These are phyloP conservation scores for Chlorophyllum brunneum DNA, from an alignment of 768 basidiomycete genomes.

Conservation along the genomic window DNA sequence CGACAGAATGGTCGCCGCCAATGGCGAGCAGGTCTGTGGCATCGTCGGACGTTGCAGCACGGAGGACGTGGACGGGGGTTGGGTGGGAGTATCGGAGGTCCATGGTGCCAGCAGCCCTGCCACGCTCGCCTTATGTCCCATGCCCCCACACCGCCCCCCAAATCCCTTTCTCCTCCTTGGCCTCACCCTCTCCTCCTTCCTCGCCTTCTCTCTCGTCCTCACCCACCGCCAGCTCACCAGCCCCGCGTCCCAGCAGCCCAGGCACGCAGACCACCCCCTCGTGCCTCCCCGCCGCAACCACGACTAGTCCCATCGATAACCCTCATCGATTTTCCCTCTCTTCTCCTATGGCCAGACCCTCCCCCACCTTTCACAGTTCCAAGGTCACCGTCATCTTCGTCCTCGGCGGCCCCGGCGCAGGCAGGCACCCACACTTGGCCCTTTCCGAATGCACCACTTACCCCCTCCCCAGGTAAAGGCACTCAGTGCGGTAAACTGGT, in stretches of 20 bases:
- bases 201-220: slow-evolving; percentile 50
- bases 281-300: slow-evolving; percentile 54
- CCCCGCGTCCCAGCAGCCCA: slow-evolving; percentile 58
- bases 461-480: slow-evolving; percentile 70
- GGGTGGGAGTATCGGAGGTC: slow-evolving; percentile 59
- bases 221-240: slow-evolving; percentile 51
- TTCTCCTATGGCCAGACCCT: slow-evolving; percentile 22
- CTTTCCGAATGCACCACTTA: slow-evolving; percentile 8
- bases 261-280: slow-evolving; percentile 63
- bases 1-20: slow-evolving; percentile 69
- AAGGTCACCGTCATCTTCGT: slow-evolving; percentile 92
- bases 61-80: slow-evolving; percentile 57
- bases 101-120: slow-evolving; percentile 29
- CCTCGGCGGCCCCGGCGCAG: slow-evolving; percentile 95
- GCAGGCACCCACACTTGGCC: slow-evolving; percentile 30
- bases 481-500: slow-evolving; percentile 91
- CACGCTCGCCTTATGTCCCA: slow-evolving; percentile 13
- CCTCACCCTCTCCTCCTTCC: slow-evolving; percentile 53
- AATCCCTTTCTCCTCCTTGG: slow-evolving; percentile 63
- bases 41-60: slow-evolving; percentile 61
- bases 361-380: slow-evolving; percentile 57
- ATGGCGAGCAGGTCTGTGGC: slow-evolving; percentile 68
- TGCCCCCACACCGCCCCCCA: slow-evolving; percentile 34
- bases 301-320: slow-evolving; percentile 32
- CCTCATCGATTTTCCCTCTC: slow-evolving; percentile 22